These are phyloP conservation scores for Arachnopeziza araneosa DNA, from an alignment of 2,329 filamentous ascomycete species.

Conservation along the genomic window DNA sequence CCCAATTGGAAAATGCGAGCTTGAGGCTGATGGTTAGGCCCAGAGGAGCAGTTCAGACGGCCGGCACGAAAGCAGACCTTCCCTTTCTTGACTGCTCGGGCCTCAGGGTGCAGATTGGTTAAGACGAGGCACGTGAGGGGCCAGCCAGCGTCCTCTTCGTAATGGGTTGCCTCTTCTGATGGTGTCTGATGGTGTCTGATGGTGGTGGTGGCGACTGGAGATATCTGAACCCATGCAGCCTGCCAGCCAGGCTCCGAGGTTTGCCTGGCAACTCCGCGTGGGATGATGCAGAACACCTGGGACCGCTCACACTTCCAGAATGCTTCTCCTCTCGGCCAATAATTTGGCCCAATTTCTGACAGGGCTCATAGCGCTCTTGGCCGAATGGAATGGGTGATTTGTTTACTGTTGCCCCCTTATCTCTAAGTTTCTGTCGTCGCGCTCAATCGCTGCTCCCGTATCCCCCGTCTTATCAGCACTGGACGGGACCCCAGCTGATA, in stretches of 20 bases:
- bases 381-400: too few species aligned
- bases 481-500: too few species aligned
- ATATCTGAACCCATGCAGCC: not conserved
- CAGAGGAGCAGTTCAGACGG: not conserved
- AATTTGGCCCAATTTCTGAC: too few species aligned
- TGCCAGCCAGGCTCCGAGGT: not conserved
- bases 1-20: not conserved
- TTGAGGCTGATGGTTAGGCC: not conserved
- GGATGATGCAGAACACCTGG: not conserved
- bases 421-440: too few species aligned
- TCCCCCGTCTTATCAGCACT: too few species aligned
- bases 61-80: not conserved
- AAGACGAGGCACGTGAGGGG: not conserved
- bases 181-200: not conserved
- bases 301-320: not conserved
- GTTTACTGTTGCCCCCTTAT: too few species aligned
- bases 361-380: too few species aligned
- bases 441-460: too few species aligned
- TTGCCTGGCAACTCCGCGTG: not conserved
- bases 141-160: too few species aligned
- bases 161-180: too few species aligned
- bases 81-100: not conserved
- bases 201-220: too few species aligned
- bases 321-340: not conserved
- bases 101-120: not conserved